These are phyloP conservation scores for Colletotrichum musae DNA, from an alignment of 2,329 filamentous ascomycete species.

Conservation along the genomic window DNA sequence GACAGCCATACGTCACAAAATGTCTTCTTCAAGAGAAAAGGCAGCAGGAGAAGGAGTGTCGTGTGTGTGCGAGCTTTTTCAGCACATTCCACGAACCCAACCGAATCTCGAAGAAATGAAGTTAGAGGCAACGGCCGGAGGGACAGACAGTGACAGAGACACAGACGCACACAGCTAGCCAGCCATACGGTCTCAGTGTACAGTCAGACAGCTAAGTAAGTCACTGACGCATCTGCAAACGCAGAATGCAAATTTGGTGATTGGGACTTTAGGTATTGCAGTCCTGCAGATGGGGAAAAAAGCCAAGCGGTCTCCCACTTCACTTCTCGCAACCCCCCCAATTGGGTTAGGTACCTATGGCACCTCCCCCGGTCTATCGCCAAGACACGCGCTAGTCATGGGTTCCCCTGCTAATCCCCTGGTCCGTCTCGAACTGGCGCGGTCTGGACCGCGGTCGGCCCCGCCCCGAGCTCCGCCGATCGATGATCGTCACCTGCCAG, in stretches of 20 bases:
- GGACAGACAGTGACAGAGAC: not conserved
- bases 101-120: not conserved
- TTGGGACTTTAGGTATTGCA: too few relatives aligned
- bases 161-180: not conserved
- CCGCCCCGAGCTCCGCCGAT: conserved; percentile 25
- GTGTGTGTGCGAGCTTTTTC: too few relatives aligned
- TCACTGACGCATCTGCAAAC: too few relatives aligned
- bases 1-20: conserved; percentile 9
- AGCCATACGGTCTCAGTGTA: too few relatives aligned
- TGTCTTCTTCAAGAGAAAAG: conserved; percentile 1
- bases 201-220: too few relatives aligned
- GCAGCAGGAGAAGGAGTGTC: not conserved
- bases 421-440: conserved; percentile 28
- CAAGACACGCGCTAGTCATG: not conserved
- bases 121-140: conserved; percentile 18
- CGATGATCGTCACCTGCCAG: conserved; percentile 35
- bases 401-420: not conserved
- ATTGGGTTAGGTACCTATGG: too few relatives aligned
- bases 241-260: too few relatives aligned
- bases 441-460: conserved; percentile 35
- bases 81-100: conserved; percentile 20
- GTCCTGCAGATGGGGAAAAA: too few relatives aligned
- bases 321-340: too few relatives aligned
- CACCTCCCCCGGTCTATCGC: too few relatives aligned
- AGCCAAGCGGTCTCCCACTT: too few relatives aligned